phyloP scores from a whole-genome alignment of 1,284 basidiomycete species.

The Puccinia brachypodii region DNA sequence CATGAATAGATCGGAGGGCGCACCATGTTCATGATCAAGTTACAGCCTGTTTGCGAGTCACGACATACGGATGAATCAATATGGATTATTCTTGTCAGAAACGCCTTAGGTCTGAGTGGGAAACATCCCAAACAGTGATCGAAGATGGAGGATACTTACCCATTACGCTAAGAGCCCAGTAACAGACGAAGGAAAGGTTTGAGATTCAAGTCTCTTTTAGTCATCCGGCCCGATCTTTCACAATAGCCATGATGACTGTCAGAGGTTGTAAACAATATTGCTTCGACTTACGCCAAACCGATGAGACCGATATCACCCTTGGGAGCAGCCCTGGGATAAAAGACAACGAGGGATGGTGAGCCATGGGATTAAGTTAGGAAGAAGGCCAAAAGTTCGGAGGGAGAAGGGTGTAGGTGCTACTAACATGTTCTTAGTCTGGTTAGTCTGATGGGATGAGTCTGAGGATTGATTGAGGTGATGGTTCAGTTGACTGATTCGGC shows the following conservation, averaged over 20 bases:
- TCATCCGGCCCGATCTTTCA: background rate
- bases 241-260: background rate
- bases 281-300: conserved; percentile 45
- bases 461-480: conserved; percentile 8
- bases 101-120: no score
- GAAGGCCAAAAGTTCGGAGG: background rate
- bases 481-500: conserved; percentile 28
- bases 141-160: conserved; percentile 3
- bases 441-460: background rate
- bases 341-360: background rate
- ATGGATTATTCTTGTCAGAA: background rate
- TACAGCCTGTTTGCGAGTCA: conserved; percentile 35
- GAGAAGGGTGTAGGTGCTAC: conserved; percentile 14
- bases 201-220: background rate
- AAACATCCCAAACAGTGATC: background rate
- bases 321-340: conserved; percentile 1
- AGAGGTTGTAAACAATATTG: background rate
- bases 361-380: background rate
- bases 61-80: background rate
- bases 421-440: conserved; percentile 22
- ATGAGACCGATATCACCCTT: conserved; percentile 46
- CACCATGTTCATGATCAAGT: conserved; percentile 49
- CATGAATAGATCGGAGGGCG: background rate
- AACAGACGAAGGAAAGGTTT: background rate
- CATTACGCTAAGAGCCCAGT: conserved; percentile 10